These are phyloP conservation scores for Boechera stricta DNA, from an alignment of 345 rosid genomes.

Conservation along the genomic window DNA sequence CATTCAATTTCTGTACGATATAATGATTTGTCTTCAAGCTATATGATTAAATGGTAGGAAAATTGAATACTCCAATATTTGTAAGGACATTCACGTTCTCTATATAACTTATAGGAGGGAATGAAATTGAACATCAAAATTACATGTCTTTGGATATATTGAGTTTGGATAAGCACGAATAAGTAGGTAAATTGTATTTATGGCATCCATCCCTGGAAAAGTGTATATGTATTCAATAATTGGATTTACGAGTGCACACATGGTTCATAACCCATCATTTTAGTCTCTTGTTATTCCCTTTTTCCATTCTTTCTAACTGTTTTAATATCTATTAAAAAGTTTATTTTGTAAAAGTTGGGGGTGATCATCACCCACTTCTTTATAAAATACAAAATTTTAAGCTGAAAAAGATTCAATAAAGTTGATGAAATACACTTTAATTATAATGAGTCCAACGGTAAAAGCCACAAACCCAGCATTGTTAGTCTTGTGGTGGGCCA, in stretches of 20 bases:
- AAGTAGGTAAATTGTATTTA: slow-evolving; percentile 1
- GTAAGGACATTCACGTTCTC: neutral
- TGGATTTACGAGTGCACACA: slow-evolving; percentile 38
- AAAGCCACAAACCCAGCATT: slow-evolving; percentile 46
- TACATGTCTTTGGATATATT: neutral
- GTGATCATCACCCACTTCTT: slow-evolving; percentile 43
- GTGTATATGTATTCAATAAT: slow-evolving; percentile 18
- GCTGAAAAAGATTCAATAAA: slow-evolving; percentile 34
- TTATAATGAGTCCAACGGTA: slow-evolving; percentile 45
- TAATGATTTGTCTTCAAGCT: slow-evolving; percentile 35
- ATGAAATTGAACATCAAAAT: neutral
- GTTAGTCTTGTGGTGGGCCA: slow-evolving; percentile 37
- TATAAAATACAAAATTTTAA: slow-evolving; percentile 22
- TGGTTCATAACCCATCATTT: slow-evolving; percentile 42
- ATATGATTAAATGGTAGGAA: slow-evolving; percentile 29
- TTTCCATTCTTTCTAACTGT: neutral
- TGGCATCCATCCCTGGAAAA: neutral
- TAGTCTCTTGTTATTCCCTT: slow-evolving; percentile 22
- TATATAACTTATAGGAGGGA: neutral
- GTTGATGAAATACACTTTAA: slow-evolving; percentile 37
- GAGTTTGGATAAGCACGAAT: slow-evolving; percentile 14
- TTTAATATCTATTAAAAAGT: neutral
- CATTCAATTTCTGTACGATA: slow-evolving; percentile 39
- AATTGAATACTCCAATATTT: neutral
- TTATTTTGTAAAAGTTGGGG: slow-evolving; percentile 40